phyloP scores from a whole-genome alignment of 495 filamentous ascomycete genomes.

The Pseudoneurospora amorphoporcata region DNA sequence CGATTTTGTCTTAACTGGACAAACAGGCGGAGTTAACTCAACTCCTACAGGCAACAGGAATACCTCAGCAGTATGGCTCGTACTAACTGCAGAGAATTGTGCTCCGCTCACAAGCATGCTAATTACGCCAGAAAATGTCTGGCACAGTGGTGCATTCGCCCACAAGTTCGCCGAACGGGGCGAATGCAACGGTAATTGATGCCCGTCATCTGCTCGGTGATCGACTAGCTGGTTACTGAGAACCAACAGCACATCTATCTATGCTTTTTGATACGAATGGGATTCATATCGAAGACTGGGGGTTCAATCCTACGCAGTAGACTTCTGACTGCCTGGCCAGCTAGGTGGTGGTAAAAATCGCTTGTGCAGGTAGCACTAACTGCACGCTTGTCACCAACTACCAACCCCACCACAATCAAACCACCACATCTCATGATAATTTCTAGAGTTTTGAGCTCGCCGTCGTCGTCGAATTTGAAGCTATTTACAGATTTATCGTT shows the following conservation, averaged over 20 bases:
- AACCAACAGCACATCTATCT: neutral
- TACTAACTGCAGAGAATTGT: neutral
- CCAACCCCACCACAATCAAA: too few species aligned
- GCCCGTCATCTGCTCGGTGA: neutral
- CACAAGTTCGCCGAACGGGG: neutral
- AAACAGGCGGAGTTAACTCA: neutral
- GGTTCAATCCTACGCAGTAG: neutral
- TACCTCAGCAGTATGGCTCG: neutral
- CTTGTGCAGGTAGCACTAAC: too few species aligned
- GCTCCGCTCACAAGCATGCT: neutral
- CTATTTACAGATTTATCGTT: too few species aligned
- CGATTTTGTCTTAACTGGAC: constrained; percentile 3
- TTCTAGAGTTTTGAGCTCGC: too few species aligned
- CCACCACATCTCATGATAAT: too few species aligned
- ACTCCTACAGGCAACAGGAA: neutral
- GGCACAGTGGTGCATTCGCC: neutral
- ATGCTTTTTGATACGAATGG: neutral
- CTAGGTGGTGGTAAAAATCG: too few species aligned
- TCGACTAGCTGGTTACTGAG: neutral
- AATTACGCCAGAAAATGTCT: neutral
- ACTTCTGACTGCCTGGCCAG: neutral
- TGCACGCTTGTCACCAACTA: too few species aligned
- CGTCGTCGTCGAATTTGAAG: too few species aligned
- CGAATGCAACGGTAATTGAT: neutral
- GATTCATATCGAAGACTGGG: neutral